Conservation (phyloP, 495 filamentous ascomycete species). For the Chaetomium fimeti region DNA sequence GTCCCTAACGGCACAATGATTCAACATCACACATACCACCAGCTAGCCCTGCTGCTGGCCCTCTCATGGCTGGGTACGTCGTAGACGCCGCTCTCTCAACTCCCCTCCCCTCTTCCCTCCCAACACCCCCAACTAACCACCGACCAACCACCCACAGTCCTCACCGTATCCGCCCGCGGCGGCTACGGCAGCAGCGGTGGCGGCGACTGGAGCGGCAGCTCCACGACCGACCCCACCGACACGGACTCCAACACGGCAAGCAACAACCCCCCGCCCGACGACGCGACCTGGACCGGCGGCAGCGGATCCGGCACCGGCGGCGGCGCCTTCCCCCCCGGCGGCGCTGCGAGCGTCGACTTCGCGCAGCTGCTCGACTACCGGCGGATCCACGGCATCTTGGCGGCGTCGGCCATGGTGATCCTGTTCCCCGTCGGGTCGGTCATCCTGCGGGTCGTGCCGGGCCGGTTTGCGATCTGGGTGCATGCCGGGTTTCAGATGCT, state of each 20-base stretch:
- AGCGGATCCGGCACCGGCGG: too few species aligned
- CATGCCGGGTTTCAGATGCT: conserved; percentile 60
- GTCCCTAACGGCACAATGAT: neutral
- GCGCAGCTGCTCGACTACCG: conserved; percentile 17
- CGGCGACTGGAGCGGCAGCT: too few species aligned
- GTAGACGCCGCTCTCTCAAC: neutral
- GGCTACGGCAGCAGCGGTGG: neutral
- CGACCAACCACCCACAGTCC: neutral
- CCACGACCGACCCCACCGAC: too few species aligned
- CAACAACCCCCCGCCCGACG: too few species aligned
- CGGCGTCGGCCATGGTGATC: conserved; percentile 43
- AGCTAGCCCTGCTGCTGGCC: neutral
- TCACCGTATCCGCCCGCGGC: neutral
- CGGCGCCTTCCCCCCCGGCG: neutral
- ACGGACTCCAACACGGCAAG: too few species aligned
- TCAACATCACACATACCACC: neutral
- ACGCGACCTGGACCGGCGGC: too few species aligned
- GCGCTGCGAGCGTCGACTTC: conserved; percentile 10
- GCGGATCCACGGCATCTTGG: conserved; percentile 41
- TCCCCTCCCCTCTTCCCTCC: neutral
- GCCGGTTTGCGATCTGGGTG: conserved; percentile 31
- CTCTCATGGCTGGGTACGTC: conserved; percentile 5
- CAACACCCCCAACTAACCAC: neutral
- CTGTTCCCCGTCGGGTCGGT: conserved; percentile 55
- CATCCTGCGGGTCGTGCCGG: conserved; percentile 46